Conservation (phyloP, 2,329 filamentous ascomycete genomes). For the Fusarium sp. region DNA sequence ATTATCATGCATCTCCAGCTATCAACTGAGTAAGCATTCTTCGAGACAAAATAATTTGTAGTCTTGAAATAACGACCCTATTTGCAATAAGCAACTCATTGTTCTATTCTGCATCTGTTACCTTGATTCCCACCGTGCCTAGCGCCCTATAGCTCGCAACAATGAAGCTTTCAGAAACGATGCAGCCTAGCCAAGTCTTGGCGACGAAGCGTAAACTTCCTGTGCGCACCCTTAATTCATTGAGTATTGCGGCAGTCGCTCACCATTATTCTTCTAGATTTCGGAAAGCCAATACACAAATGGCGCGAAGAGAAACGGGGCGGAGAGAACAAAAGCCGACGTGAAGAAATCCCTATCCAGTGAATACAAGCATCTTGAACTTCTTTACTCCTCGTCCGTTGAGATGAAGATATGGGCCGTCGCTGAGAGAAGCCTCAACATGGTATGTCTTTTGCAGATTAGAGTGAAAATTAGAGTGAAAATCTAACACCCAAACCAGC, state of each 20-base stretch:
- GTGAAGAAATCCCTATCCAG: not conserved
- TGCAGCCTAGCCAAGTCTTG: not conserved
- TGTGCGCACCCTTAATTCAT: rapidly evolving
- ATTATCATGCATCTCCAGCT: not conserved
- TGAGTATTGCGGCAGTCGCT: rapidly evolving
- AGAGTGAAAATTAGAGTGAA: no score
- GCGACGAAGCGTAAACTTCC: not conserved
- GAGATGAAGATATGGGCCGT: not conserved
- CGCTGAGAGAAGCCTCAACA: not conserved
- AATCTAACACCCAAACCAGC: not conserved
- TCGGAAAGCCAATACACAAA: not conserved
- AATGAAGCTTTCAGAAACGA: not conserved
- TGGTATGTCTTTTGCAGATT: not conserved
- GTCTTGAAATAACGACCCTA: rapidly evolving
- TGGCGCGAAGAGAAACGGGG: not conserved
- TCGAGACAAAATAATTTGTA: rapidly evolving
- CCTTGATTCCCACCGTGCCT: no score
- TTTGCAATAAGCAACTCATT: not conserved
- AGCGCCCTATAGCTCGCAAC: no score
- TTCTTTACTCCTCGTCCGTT: not conserved
- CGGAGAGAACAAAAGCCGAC: not conserved
- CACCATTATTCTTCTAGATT: not conserved
- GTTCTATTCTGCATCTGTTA: rapidly evolving
- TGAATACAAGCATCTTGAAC: not conserved
- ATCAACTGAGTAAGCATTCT: not conserved